Evolutionary conservation across 768 basidiomycete species (phyloP), one percentile per base, ranked within the genome.

Genomic region (Podaxis pistillaris): DNA sequence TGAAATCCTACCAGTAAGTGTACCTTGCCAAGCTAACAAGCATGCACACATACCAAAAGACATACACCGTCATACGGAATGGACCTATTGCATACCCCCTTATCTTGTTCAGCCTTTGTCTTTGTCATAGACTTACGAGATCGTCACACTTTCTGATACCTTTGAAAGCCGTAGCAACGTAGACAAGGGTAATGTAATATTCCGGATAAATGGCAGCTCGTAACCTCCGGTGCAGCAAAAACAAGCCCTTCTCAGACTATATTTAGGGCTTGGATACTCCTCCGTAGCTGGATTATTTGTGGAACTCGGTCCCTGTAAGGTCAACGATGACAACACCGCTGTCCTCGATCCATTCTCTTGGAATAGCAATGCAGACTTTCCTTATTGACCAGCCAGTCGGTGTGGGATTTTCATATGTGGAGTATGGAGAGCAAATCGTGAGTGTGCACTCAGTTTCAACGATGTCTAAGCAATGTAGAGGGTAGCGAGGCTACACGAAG

Each of bases 151-250:
- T 88, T 88, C 69, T 91, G 91, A 78, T 89, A 89, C 75, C 71
- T 91, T 91, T 70, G 88, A 91, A 70, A 87, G 85, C 60, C 75
- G 91, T 55, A 81, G 73, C 56, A 76, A 87, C 63, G 86, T 87
- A 4, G 80, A 79, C 38, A 81, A 74, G 58, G 86, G 87, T 69
- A 85, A 86, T 65, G 82, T 87, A 7, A 83, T 87, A 9, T 83
- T 87, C 68, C 82, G 81, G 81, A 80, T 78, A 0, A 81, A 78
- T 55, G 81, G 80, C 66, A 88, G 79, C 68, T 49, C 47, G 63
- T 62, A 33, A 22, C 17, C 22, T 36, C 22, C 9, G 30, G 24
- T 24, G 7, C 41, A 4, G 28, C 28, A 1, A 30, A 30, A 30
- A 30, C 1, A 30, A 30, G 28, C 28, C 28, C 28, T 7, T 30